Conservation (phyloP, 331 rosid genomes). For the Malus hybrid region DNA sequence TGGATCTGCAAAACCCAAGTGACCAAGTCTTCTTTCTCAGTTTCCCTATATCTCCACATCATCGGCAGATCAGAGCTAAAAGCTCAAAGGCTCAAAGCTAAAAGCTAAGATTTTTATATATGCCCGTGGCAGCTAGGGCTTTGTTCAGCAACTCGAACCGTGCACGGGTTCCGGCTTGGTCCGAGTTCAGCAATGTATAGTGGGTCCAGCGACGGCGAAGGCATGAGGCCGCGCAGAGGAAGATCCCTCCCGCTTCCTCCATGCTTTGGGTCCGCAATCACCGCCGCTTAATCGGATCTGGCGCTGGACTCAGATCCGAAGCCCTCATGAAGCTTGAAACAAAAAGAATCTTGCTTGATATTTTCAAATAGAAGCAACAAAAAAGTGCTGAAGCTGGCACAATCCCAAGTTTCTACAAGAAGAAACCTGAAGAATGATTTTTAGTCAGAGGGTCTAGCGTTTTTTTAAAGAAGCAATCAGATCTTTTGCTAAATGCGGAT, state of each 20-base stretch:
- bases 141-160: neutral
- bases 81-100: neutral
- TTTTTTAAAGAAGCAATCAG: constrained; percentile 95
- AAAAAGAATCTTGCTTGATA: constrained; percentile 89
- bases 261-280: constrained; percentile 93
- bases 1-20: no score
- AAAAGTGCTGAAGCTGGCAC: constrained; percentile 84
- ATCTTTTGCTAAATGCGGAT: constrained; percentile 92
- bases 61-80: neutral
- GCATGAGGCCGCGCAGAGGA: constrained; percentile 69
- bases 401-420: constrained; percentile 95
- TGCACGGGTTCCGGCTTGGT: constrained; percentile 11
- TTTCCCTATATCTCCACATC: neutral
- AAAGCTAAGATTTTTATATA: neutral
- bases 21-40: no score
- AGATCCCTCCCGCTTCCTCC: constrained; percentile 83
- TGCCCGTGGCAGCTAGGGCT: neutral
- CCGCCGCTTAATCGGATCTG: constrained; percentile 88
- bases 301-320: constrained; percentile 91
- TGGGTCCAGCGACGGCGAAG: constrained; percentile 90
- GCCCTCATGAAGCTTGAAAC: constrained; percentile 97
- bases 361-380: constrained; percentile 95
- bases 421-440: constrained; percentile 99
- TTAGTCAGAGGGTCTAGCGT: constrained; percentile 86
- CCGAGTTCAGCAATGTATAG: constrained; percentile 54